phyloP scores from a whole-genome alignment of 176 grass and related monocot species.

The Hsuehochloa calcarea region DNA sequence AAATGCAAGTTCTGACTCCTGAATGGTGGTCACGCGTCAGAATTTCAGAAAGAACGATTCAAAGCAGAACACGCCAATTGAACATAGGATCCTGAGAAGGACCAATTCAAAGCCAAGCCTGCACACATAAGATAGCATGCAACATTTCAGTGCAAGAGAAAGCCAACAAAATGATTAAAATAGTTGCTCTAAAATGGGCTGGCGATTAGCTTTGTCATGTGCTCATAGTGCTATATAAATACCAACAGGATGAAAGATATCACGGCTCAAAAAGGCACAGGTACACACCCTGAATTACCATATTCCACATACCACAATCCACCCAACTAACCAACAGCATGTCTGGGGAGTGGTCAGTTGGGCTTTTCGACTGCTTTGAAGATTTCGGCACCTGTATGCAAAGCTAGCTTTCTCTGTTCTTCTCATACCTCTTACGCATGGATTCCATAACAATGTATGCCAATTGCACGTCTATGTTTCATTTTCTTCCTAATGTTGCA shows the following conservation, averaged over 20 bases:
- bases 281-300: background rate
- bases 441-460: background rate
- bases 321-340: background rate
- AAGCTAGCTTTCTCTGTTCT: background rate
- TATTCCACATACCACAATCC: background rate
- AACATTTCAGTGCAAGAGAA: background rate
- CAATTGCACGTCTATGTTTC: background rate
- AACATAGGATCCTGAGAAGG: background rate
- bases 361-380: constrained; percentile 43
- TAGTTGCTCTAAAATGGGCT: background rate
- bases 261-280: background rate
- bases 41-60: constrained; percentile 4
- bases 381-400: constrained; percentile 45
- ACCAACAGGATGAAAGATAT: background rate
- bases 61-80: constrained; percentile 7
- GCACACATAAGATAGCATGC: background rate
- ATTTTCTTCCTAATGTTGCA: background rate
- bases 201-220: background rate
- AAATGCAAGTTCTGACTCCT: background rate
- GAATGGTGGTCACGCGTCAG: background rate
- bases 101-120: constrained; percentile 14
- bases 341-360: constrained; percentile 47
- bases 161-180: background rate
- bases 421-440: background rate
- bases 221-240: constrained; percentile 4